Evolutionary conservation across 2,329 filamentous ascomycete genomes (phyloP).

Genomic region (Trematosphaeria pertusa): DNA sequence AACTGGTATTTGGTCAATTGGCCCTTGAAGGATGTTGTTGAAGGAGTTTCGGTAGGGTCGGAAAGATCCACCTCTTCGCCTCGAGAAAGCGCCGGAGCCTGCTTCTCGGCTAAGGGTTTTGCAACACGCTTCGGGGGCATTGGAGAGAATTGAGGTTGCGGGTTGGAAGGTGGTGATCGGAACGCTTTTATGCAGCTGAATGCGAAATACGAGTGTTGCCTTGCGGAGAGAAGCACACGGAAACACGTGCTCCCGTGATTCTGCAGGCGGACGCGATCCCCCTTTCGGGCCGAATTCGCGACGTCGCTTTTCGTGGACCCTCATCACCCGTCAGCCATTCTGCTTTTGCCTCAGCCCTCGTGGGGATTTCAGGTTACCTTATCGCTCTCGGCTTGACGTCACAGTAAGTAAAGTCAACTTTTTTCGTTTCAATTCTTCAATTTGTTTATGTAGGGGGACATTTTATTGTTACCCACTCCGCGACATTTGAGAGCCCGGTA

Average conservation of each 20-base stretch:
- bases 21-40: slow-evolving; percentile 37
- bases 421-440: no score
- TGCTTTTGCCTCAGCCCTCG: no score
- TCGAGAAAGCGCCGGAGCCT: slow-evolving; percentile 1
- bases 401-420: no score
- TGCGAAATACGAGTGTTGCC: not conserved
- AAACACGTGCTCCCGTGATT: not conserved
- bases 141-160: not conserved
- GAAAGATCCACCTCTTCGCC: slow-evolving; percentile 13
- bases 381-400: no score
- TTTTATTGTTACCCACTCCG: no score
- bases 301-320: no score
- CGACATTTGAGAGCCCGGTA: no score
- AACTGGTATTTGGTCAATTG: slow-evolving; percentile 41
- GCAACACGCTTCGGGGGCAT: not conserved
- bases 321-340: no score
- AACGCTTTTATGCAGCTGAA: not conserved
- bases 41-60: slow-evolving; percentile 11
- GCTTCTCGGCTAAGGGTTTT: not conserved
- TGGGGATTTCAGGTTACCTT: no score
- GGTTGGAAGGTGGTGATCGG: not conserved
- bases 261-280: not conserved
- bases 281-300: not conserved
- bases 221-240: not conserved
- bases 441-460: no score